Conservation (phyloP, 2,329 filamentous ascomycete species). For the Fusarium albosuccineum region DNA sequence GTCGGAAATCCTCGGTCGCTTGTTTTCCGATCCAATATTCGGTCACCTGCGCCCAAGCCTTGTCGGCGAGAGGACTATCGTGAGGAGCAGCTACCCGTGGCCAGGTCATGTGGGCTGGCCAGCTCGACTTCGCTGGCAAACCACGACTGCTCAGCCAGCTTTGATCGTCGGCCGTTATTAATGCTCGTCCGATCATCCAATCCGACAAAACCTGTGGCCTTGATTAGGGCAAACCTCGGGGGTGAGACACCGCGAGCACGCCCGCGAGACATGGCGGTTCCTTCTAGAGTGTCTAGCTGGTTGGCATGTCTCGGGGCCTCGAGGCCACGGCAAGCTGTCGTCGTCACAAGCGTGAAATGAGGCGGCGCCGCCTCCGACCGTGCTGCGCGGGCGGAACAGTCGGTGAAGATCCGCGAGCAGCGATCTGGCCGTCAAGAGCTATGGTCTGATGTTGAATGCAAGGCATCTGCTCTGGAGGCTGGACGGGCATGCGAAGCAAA, state of each 20-base stretch:
- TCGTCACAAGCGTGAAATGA: conserved; percentile 30
- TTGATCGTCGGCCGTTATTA: conserved; percentile 23
- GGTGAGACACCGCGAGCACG: conserved; percentile 36
- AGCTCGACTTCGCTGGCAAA: conserved; percentile 21
- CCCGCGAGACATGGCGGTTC: conserved; percentile 36
- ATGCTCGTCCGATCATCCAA: conserved; percentile 23
- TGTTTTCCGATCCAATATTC: conserved; percentile 15
- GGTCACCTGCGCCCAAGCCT: conserved; percentile 31
- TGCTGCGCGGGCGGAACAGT: conserved; percentile 40
- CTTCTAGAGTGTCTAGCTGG: conserved; percentile 23
- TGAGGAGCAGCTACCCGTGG: conserved; percentile 30
- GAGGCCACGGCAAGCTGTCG: conserved; percentile 24
- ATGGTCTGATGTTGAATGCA: conserved; percentile 42
- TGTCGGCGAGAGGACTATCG: conserved; percentile 17
- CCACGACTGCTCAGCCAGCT: conserved; percentile 9
- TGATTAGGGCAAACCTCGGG: conserved; percentile 3
- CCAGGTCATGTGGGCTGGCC: conserved; percentile 32
- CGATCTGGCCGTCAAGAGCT: conserved; percentile 23
- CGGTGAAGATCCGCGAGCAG: conserved; percentile 43
- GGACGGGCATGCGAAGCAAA: conserved; percentile 42
- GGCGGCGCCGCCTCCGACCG: conserved; percentile 26
- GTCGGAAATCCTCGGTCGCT: conserved; percentile 34
- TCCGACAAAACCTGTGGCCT: conserved; percentile 19
- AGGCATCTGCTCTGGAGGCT: conserved; percentile 40
- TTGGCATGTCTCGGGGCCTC: conserved; percentile 27